Evolutionary conservation across 495 filamentous ascomycete species (phyloP), one percentile per base, ranked within the genome.

Genomic region (Annulohypoxylon moriforme): DNA sequence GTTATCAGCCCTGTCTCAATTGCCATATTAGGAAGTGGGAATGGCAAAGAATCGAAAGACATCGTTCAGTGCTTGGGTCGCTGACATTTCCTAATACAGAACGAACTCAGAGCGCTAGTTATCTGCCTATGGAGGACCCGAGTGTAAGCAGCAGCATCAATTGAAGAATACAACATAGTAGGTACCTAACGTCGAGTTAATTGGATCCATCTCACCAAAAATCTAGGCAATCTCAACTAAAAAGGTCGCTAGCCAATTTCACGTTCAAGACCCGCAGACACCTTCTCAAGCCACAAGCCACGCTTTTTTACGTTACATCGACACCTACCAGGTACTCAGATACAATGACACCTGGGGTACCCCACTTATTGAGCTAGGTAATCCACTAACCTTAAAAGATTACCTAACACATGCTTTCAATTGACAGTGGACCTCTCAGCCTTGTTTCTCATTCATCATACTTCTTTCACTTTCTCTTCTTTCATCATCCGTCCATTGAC

Each of bases 341-440:
- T 36, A 8, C 34, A 36, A 8, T 36, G 34, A 36, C 8, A 13
- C 3, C 34, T 40, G 36, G 36, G 36, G 36, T 13, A 40, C 24
- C 18, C 53, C 49, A 33, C 63, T 49, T 16, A 13, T 38, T 1
- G 18, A 58, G 31, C 55, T 58, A 40, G 27, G n/a, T n/a, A n/a
- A n/a, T n/a, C n/a, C n/a, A n/a, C n/a, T n/a, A n/a, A n/a, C n/a
- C n/a, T 27, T 55, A 25, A 58, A 58, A 25, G 46, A 29, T 60
- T 58, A 50, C 55, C 40, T 59, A 56, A 44, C 40, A 44, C 40
- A 61, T 38, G 60, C 49, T 58, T 60, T 53, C 16, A 61, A 42
- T 49, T 36, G 22, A 42, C 27, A 64, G n/a, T n/a, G n/a, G n/a
- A n/a, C 20, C 14, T 34, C 42, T 76, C 73, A 75, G 75, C 75